Percentiles rank a stretch among this genome's conserved stretches.
Evolutionary conservation across 495 filamentous ascomycete genomes (phyloP).

Genomic region (Aspergillus incahuasiensis): DNA sequence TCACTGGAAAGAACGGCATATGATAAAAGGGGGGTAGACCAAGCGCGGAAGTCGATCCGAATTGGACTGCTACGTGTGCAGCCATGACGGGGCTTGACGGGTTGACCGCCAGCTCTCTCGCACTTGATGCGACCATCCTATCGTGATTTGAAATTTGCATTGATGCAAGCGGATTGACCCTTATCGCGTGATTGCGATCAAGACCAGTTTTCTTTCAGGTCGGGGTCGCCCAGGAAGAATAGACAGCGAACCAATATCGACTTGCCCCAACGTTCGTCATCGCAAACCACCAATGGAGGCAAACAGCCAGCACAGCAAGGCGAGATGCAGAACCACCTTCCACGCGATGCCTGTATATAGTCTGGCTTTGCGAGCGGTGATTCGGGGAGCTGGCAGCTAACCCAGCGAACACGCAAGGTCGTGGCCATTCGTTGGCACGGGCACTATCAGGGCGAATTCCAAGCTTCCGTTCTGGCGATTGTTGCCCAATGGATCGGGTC

Average conservation of each 20-base stretch:
- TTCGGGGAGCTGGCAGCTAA: not conserved
- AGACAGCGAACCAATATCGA: not conserved
- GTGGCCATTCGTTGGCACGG: not conserved
- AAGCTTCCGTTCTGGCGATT: constrained; percentile 6
- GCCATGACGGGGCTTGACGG: constrained; percentile 24
- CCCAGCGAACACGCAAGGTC: not conserved
- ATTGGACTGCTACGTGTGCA: constrained; percentile 36
- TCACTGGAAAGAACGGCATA: not conserved
- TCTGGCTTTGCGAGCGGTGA: constrained; percentile 1
- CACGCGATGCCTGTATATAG: constrained; percentile 1
- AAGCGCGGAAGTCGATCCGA: constrained; percentile 24
- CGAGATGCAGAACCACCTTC: constrained; percentile 8
- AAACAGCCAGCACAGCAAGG: not conserved
- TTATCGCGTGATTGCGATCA: constrained; percentile 14
- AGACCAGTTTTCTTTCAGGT: not conserved
- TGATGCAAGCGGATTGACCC: not conserved
- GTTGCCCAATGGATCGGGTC: constrained; percentile 12
- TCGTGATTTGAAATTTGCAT: constrained; percentile 6
- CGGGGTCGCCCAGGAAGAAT: not conserved
- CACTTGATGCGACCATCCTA: constrained; percentile 10
- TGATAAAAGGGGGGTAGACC: constrained; percentile 5
- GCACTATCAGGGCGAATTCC: constrained; percentile 1
- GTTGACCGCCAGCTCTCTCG: constrained; percentile 23
- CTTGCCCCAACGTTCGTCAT: not conserved
- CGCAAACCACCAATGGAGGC: not conserved